phyloP scores from a whole-genome alignment of 2,329 filamentous ascomycete species.

The Colletotrichum cordylinicola region DNA sequence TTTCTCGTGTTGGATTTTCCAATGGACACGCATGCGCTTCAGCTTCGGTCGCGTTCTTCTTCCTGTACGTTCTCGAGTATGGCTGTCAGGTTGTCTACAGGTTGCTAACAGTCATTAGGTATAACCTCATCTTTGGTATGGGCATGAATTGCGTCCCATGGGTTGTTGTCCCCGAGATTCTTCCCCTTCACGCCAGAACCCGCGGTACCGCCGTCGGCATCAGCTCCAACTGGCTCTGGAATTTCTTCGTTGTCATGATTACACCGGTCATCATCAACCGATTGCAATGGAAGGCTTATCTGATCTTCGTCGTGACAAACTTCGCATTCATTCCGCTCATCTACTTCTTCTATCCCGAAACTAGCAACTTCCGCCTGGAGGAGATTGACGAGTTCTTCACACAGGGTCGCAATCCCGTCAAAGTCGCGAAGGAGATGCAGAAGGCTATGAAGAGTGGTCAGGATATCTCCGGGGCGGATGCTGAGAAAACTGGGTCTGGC shows the following conservation, averaged over 20 bases:
- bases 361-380: slow-evolving; percentile 52
- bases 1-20: slow-evolving; percentile 26
- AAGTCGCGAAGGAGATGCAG: slow-evolving; percentile 11
- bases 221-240: slow-evolving; percentile 41
- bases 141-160: slow-evolving; percentile 39
- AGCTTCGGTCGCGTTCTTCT: slow-evolving; percentile 42
- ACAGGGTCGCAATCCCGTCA: slow-evolving; percentile 21
- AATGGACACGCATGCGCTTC: slow-evolving; percentile 20
- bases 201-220: slow-evolving; percentile 37
- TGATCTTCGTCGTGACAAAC: slow-evolving; percentile 58
- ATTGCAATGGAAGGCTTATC: slow-evolving; percentile 55
- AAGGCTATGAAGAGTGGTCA: neutral
- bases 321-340: slow-evolving; percentile 47
- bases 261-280: slow-evolving; percentile 53
- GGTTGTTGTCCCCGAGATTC: slow-evolving; percentile 42
- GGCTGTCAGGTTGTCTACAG: rapidly evolving
- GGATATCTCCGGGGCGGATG: neutral
- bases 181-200: slow-evolving; percentile 35
- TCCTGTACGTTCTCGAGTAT: slow-evolving; percentile 26
- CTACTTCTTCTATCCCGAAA: slow-evolving; percentile 59
- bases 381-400: slow-evolving; percentile 56
- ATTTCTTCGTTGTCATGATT: slow-evolving; percentile 52
- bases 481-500: neutral
- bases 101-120: slow-evolving; percentile 9
- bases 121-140: slow-evolving; percentile 32